These are phyloP conservation scores for Pyrenophora seminiperda DNA, from an alignment of 2,329 filamentous ascomycete genomes.

Conservation along the genomic window DNA sequence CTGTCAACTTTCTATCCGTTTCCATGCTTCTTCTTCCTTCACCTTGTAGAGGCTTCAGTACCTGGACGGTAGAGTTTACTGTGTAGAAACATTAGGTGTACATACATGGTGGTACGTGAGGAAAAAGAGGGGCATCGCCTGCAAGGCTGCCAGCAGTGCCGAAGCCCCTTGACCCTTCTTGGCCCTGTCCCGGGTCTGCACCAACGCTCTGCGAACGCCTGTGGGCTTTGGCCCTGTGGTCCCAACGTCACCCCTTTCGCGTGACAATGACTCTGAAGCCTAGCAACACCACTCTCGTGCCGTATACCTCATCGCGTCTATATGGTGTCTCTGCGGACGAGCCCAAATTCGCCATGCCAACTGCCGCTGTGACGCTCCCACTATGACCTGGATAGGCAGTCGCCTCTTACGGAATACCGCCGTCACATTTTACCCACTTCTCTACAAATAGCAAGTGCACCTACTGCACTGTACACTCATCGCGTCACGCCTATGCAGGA, in stretches of 20 bases:
- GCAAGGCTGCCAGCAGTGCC: constrained; percentile 7
- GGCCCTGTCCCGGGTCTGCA: constrained; percentile 8
- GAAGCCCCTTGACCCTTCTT: constrained; percentile 6
- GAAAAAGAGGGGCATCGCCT: constrained; percentile 10
- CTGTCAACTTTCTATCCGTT: background rate
- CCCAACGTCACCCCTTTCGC: constrained; percentile 8
- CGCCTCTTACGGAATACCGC: background rate
- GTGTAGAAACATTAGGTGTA: too few relatives aligned
- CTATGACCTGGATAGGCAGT: constrained; percentile 7
- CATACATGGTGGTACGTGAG: too few relatives aligned
- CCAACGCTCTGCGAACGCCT: constrained; percentile 5
- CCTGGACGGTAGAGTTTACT: background rate
- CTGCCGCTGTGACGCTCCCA: constrained; percentile 6
- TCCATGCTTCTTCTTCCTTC: too few relatives aligned
- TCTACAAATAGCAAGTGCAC: too few relatives aligned
- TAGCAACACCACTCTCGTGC: too few relatives aligned
- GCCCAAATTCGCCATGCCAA: background rate
- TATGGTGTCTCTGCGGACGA: too few relatives aligned
- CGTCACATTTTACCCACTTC: constrained; percentile 4
- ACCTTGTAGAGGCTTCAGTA: constrained; percentile 6
- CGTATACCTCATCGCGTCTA: too few relatives aligned
- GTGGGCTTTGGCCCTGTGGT: constrained; percentile 5
- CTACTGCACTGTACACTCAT: too few relatives aligned
- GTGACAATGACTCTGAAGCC: background rate
- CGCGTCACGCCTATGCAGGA: background rate